Base-by-base conservation (phyloP, 345 rosid species). In the Lepidium aucheri region DNA sequence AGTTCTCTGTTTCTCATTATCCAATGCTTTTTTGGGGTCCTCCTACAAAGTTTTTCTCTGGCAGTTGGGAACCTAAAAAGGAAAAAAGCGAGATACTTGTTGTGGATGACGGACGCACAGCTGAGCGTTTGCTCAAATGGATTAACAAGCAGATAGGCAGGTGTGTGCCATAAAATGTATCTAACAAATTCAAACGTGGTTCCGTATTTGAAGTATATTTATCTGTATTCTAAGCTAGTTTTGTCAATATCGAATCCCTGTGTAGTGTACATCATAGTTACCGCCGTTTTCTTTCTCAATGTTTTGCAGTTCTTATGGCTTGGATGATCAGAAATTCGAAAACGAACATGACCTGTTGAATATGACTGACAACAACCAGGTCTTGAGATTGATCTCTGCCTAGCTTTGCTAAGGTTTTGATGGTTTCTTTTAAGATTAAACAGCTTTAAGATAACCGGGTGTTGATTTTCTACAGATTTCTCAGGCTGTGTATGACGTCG, bases 1-100 rank as follows among this genome's bases (percentile, higher is more conserved):
- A 76, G 70, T 95, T 83, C 79, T 85, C 91, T 47, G 86, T 95
- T 46, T 40, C 82, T 69, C 94, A 86, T 60, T 91, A 87, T 76
- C 99, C 99, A 34, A 89, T 95, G 95, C 91, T 91, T 65, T 83
- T 91, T 51, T 95, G 99, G 97, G 90, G 89, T 34, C 77, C 80
- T 20, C 86, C 99, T 32, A 63, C 88, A 18, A 85, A 83, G 76
- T 89, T 95, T 60, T 78, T 77, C 45, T 77, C 84, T 59, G 83
- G 75, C 56, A 60, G 82, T 34, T 80, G 83, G 89, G 78, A 81
- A 44, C 82, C 96, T 47, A 80, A 76, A 55, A 70, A 84, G 30
- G 82, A 73, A 39, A 83, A 91, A 73, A 82, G 80, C 55, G 85
- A 88, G 42, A 62, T 88, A 58, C 65, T 6, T 36, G 62, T 63